Evolutionary conservation across 75 land plant species (phyloP), one percentile per base, ranked within the genome.

Genomic region (Larix kaempferi): DNA sequence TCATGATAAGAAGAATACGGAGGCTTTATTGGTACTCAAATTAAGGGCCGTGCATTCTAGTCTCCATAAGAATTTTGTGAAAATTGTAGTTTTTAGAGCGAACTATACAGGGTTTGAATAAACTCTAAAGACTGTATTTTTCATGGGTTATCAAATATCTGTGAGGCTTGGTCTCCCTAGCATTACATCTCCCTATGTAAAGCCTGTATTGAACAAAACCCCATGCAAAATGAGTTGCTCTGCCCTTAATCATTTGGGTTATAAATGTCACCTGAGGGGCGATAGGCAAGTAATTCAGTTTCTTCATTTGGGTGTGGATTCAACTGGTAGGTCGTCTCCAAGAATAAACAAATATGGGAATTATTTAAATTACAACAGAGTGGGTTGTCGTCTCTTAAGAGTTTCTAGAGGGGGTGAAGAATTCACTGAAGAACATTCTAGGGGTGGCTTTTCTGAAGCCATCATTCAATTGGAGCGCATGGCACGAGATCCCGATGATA

Each of bases 401-500:
- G 73, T 44, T 69, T 39, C 25, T 41, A 16, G 21, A 69, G 73
- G 49, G 3, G 39, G 35, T 7, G 73, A 44, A 41, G 49, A 69
- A 69, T 39, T 69, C n/a, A 69, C 22, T 41, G 35, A 78, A 73
- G 80, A 84, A 22, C 84, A 81, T 25, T 81, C 83, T 78, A 80
- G 89, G 29, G 80, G 79, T 4, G 89, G 81, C 59, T 88, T 94
- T 73, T 84, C 83, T 49, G 92, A 89, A 67, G 89, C 89, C 27
- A 95, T 93, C 10, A 87, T 89, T 76, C 91, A 95, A 73, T 71
- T 95, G 78, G 96, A 93, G 83, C 66, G 80, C 15, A 89, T 91
- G 92, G 82, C 86, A 15, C 77, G 89, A 54, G 98, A 93, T 56
- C 94, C 98, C 11, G 84, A 87, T 15, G 98, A 95, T 77, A 92